Base-by-base conservation (phyloP, 495 filamentous ascomycete species). In the Xylaria palmicola region DNA sequence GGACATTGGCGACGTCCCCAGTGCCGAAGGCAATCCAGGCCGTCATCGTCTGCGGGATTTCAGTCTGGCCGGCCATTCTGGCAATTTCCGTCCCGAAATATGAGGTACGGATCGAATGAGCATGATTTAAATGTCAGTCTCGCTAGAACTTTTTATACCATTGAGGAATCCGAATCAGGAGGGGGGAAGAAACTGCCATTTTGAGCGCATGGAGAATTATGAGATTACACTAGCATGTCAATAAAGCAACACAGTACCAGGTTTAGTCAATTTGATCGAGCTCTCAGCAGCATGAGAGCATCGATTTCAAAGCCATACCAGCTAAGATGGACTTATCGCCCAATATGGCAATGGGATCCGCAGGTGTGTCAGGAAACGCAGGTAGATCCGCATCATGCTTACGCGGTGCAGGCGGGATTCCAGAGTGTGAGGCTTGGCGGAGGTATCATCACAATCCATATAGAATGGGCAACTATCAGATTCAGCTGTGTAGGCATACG, bases 311-410 rank as follows among this genome's bases (percentile, higher is more conserved):
- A 63, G 47, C 36, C 2, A 45, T 7, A 36, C 1, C 7, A 7
- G 10, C 10, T 43, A n/a, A n/a, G 13, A 29, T 39, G 19, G 32
- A 34, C 20, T 13, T 2, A 20, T 41, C 20, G 45, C 56, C 45
- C 1, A 59, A 41, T 30, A 44, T n/a, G 45, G 61, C 26, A 52
- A 29, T 30, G 19, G 12, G 34, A 63, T 15, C 53, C 61, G 61
- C 53, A 32, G 7, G 43, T 3, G 4, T 1, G 32, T 17, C 47
- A 39, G 29, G 36, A 55, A 43, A 19, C 41, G 63, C n/a, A 65
- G 34, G 19, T 26, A 40, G 51, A 65, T 58, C 63, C 63, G 59
- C 63, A 58, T 52, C 44, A 32, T 32, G 63, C 63, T 65, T 51
- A 65, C 51, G 20, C 57, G 58, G 39, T 30, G 22, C 6, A n/a